Conservation (phyloP, 164 flowering plant genomes). For the Vitis cinerea region DNA sequence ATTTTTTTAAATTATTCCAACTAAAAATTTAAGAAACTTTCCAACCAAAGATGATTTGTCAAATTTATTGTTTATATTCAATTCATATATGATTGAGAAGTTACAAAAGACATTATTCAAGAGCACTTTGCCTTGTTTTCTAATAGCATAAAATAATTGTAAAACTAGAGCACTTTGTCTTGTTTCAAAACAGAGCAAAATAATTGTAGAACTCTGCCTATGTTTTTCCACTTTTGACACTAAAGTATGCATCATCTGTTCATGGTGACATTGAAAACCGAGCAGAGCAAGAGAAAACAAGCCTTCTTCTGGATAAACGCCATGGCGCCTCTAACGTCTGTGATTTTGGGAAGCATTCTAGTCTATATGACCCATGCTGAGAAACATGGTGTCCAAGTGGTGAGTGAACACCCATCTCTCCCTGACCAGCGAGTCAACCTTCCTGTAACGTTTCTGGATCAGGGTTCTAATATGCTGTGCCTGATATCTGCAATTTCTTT, state of each 20-base stretch:
- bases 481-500: neutral
- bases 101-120: too few species aligned
- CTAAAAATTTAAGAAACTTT: too few species aligned
- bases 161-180: neutral
- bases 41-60: too few species aligned
- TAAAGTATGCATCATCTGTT: too few species aligned
- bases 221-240: too few species aligned
- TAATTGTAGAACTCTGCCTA: too few species aligned
- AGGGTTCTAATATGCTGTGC: too few species aligned
- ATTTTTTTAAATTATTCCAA: too few species aligned
- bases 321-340: slow-evolving; percentile 56
- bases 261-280: too few species aligned
- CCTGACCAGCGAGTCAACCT: neutral
- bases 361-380: slow-evolving; percentile 65
- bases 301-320: slow-evolving; percentile 58
- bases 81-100: too few species aligned
- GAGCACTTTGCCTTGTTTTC: neutral
- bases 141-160: too few species aligned
- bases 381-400: slow-evolving; percentile 65
- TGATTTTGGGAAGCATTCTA: slow-evolving; percentile 51
- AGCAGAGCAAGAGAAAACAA: slow-evolving; percentile 51
- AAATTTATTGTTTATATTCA: too few species aligned
- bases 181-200: neutral
- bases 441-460: neutral
- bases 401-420: slow-evolving; percentile 17